Evolutionary conservation across 1,139 yeast genomes (phyloP).

Genomic region (Kurtzmaniella quercitrusa): DNA sequence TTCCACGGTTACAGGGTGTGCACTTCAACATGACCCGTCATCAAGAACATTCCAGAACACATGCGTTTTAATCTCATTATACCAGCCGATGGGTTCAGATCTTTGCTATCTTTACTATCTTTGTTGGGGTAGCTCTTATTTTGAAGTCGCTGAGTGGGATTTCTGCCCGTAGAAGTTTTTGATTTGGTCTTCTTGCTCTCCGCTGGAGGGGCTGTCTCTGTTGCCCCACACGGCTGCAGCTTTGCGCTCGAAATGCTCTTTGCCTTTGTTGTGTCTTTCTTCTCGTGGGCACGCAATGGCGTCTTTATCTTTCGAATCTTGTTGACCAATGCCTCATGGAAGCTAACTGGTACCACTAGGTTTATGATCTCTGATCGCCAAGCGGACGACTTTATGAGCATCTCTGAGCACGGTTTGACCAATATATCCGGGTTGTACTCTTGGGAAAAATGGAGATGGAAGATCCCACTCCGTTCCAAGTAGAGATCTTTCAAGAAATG

Average conservation of each 20-base stretch:
- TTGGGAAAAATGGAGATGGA: slow-evolving; percentile 4
- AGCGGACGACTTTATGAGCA: slow-evolving; percentile 5
- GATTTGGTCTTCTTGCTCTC: no score
- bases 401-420: not conserved
- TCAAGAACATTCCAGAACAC: not conserved
- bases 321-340: slow-evolving; percentile 3
- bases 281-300: not conserved
- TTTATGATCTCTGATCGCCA: slow-evolving; percentile 3
- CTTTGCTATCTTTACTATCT: not conserved
- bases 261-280: not conserved
- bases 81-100: not conserved
- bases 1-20: not conserved
- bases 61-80: not conserved
- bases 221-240: not conserved
- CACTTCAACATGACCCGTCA: not conserved
- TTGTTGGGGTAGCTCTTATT: no score
- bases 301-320: slow-evolving; percentile 4
- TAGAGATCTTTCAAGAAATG: slow-evolving; percentile 3
- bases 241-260: not conserved
- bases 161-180: no score
- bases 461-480: slow-evolving; percentile 2
- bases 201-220: not conserved
- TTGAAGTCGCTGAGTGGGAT: no score
- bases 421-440: not conserved
- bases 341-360: not conserved